These are phyloP conservation scores for Magnaporthiopsis rhizophila DNA, from an alignment of 2,329 filamentous ascomycete genomes.

Conservation along the genomic window DNA sequence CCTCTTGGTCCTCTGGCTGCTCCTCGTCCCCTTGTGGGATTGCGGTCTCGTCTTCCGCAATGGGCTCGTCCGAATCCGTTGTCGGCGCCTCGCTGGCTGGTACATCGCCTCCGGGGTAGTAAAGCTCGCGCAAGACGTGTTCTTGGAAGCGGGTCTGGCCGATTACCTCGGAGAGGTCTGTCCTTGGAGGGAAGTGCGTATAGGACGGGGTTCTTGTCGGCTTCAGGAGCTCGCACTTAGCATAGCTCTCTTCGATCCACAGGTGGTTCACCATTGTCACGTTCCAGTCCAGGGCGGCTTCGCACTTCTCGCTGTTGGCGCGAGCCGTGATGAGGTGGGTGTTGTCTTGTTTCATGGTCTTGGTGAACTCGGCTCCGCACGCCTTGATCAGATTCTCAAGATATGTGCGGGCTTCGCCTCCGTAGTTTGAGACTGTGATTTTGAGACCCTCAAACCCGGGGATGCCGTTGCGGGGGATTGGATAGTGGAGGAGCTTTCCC, in stretches of 20 bases:
- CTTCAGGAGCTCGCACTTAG: conserved; percentile 70
- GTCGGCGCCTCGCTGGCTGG: conserved; percentile 16
- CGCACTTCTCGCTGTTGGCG: conserved; percentile 83
- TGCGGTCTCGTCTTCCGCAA: not conserved
- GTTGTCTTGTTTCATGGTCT: conserved; percentile 91
- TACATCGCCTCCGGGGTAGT: conserved; percentile 54
- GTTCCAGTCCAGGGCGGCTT: conserved; percentile 86
- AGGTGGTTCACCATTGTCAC: conserved; percentile 87
- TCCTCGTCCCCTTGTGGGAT: conserved; percentile 24
- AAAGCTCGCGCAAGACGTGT: conserved; percentile 51
- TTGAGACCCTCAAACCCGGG: conserved; percentile 67
- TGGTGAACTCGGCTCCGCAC: conserved; percentile 81
- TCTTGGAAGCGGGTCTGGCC: conserved; percentile 79
- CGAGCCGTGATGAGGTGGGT: conserved; percentile 93
- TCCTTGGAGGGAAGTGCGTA: conserved; percentile 77
- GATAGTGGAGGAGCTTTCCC: conserved; percentile 81
- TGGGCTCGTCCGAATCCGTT: not conserved
- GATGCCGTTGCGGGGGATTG: conserved; percentile 67
- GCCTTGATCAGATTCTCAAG: conserved; percentile 85
- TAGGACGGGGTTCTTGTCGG: conserved; percentile 69
- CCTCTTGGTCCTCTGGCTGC: conserved; percentile 28
- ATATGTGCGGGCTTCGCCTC: conserved; percentile 86
- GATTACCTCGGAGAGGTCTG: conserved; percentile 87
- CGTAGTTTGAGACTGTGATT: conserved; percentile 94
- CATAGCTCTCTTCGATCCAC: conserved; percentile 96